Evolutionary conservation across 2,329 filamentous ascomycete species (phyloP).

Genomic region (Colletotrichum acutatum): DNA sequence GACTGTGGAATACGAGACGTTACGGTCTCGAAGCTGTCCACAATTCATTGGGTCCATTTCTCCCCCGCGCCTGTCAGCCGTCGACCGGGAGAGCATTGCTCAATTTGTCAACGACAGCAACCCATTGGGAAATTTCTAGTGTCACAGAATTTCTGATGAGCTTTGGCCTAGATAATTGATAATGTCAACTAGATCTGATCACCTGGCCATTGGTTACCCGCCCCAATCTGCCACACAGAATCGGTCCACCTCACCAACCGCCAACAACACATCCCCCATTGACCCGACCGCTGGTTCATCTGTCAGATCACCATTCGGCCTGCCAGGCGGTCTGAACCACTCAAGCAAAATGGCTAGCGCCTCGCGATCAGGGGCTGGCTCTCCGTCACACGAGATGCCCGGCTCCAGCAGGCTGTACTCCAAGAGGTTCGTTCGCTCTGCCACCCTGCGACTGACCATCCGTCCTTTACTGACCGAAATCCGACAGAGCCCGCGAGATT

Average conservation of each 20-base stretch:
- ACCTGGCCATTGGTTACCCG: constrained; percentile 86
- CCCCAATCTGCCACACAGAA: constrained; percentile 74
- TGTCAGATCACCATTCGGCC: constrained; percentile 78
- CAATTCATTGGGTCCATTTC: constrained; percentile 19
- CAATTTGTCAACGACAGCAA: constrained; percentile 16
- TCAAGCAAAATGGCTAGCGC: constrained; percentile 68
- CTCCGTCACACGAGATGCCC: constrained; percentile 90
- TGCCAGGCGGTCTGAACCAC: constrained; percentile 71
- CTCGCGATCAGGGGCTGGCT: constrained; percentile 87
- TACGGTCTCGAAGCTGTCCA: constrained; percentile 16
- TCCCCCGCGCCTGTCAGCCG: constrained; percentile 10
- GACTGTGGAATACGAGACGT: constrained; percentile 27
- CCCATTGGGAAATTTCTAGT: constrained; percentile 13
- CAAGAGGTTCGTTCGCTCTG: constrained; percentile 77
- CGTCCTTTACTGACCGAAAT: constrained; percentile 29
- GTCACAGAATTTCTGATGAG: constrained; percentile 51
- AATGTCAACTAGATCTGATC: constrained; percentile 93
- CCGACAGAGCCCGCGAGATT: constrained; percentile 87
- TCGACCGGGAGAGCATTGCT: constrained; percentile 22
- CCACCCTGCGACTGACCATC: constrained; percentile 1
- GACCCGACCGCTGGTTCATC: constrained; percentile 73
- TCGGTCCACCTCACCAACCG: constrained; percentile 82
- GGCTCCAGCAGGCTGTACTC: constrained; percentile 83
- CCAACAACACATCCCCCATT: constrained; percentile 83
- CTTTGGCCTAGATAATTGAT: constrained; percentile 78